Evolutionary conservation across 2,329 filamentous ascomycete species (phyloP), one percentile per base, ranked within the genome.

Genomic region (Tolypocladium amazonense): DNA sequence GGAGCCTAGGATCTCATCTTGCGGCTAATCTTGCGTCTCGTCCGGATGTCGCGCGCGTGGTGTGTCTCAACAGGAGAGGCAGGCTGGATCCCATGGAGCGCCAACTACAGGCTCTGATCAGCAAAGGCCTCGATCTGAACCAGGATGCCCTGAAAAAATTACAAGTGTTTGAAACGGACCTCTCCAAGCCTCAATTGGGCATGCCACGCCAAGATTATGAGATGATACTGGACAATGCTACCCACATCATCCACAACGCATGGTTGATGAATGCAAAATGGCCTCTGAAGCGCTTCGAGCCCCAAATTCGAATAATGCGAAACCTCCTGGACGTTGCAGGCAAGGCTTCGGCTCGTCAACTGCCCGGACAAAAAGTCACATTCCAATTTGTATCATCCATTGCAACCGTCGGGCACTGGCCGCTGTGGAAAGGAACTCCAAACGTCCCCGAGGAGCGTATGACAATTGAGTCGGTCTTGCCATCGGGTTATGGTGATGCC

Each of bases 171-270:
- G 56, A 47, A n/a, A 45, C 59, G 11, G 56, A 60, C 33, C 23
- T 47, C 18, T 30, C 50, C 2, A 76, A 77, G 30, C 68, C 73
- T 0, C 58, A 63, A 2, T 71, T 84, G 0, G 81, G 80, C 0
- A 69, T 84, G 0, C 27, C 68, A 0, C 12, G 58, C 0, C 47
- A 63, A 3, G 69, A 73, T 1, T 81, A 82, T 63, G 54, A 67
- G 3, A 27, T 56, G 0, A 70, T 83, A 0, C 64, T 69, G 0
- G 18, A 62, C 0, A 64, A 58, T 2, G 76, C 76, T 9, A 83
- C 80, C 0, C 76, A 81, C 61, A 75, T 84, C 52, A 59, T 80
- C 30, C 79, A 82, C 65, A 80, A 77, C 57, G 79, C 78, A 0
- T 83, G 79, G 79, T 75, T 75, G 0, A 81, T 82, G 78, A 77